These are phyloP conservation scores for Symmetrospora coprosmae DNA, from an alignment of 768 basidiomycete species.

Conservation along the genomic window DNA sequence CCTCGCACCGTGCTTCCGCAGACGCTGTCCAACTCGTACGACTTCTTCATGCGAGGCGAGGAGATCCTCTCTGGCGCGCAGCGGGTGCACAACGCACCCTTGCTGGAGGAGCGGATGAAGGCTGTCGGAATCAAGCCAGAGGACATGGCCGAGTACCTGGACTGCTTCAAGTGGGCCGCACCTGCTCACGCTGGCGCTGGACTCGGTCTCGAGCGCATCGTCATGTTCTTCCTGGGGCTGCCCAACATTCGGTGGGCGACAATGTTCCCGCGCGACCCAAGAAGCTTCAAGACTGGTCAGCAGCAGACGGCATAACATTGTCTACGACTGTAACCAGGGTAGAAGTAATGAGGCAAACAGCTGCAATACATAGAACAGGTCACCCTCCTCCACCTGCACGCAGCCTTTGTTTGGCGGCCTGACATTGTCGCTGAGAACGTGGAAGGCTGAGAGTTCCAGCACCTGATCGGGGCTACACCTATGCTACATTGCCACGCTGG, in stretches of 20 bases:
- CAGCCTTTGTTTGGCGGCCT: too few species aligned
- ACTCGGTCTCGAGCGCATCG: slow-evolving; percentile 47
- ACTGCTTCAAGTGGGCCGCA: slow-evolving; percentile 87
- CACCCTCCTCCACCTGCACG: too few species aligned
- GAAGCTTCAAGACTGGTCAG: slow-evolving; percentile 45
- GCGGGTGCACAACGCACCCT: slow-evolving; percentile 76
- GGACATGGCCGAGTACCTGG: slow-evolving; percentile 79
- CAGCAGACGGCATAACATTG: not conserved
- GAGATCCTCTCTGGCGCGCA: slow-evolving; percentile 97
- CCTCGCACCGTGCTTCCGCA: slow-evolving; percentile 34
- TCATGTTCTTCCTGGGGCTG: slow-evolving; percentile 95
- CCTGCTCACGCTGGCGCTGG: slow-evolving; percentile 95
- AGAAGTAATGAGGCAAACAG: too few species aligned
- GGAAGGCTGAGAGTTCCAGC: too few species aligned
- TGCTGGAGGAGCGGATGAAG: slow-evolving; percentile 73
- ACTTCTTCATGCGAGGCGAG: slow-evolving; percentile 99
- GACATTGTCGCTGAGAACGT: too few species aligned
- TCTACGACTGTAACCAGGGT: too few species aligned
- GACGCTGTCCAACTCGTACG: slow-evolving; percentile 93
- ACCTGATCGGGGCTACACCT: too few species aligned
- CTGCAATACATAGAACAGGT: too few species aligned
- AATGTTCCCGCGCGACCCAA: slow-evolving; percentile 93
- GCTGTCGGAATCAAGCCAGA: slow-evolving; percentile 76
- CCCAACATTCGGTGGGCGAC: slow-evolving; percentile 87
- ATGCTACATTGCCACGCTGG: too few species aligned